phyloP scores from a whole-genome alignment of 2,329 filamentous ascomycete species.

The Pseudomassariella vexata region DNA sequence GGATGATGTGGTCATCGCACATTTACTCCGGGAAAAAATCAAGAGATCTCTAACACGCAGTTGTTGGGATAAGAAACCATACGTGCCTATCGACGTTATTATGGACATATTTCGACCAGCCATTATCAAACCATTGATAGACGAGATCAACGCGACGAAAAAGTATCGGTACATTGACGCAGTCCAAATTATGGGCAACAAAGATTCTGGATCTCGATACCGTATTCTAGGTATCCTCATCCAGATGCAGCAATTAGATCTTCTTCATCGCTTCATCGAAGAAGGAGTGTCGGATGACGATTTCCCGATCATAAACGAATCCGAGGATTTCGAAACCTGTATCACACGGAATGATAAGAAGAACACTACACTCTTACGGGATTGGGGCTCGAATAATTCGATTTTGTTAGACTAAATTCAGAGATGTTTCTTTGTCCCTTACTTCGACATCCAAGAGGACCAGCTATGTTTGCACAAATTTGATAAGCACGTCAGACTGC shows the following conservation, averaged over 20 bases:
- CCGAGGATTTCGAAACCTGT: no score
- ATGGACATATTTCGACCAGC: neutral
- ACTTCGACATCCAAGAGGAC: constrained; percentile 1
- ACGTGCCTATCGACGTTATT: neutral
- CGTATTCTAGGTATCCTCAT: neutral
- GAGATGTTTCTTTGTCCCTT: constrained; percentile 1
- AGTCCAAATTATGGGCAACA: neutral
- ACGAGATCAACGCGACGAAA: no score
- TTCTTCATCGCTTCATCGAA: neutral
- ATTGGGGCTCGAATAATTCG: neutral
- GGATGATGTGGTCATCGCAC: no score
- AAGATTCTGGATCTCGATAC: neutral
- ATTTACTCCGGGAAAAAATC: no score
- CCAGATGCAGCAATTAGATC: neutral
- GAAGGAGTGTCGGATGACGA: neutral
- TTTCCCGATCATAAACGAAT: neutral
- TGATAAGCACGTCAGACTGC: neutral
- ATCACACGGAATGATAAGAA: no score
- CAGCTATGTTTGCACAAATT: neutral
- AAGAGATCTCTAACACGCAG: no score
- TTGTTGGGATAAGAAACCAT: neutral
- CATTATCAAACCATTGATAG: neutral
- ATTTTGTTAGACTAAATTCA: neutral
- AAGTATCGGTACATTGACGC: neutral
- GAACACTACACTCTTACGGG: no score